Base-by-base conservation (phyloP, 202 grass and related monocot species). In the Carex arenaria region DNA sequence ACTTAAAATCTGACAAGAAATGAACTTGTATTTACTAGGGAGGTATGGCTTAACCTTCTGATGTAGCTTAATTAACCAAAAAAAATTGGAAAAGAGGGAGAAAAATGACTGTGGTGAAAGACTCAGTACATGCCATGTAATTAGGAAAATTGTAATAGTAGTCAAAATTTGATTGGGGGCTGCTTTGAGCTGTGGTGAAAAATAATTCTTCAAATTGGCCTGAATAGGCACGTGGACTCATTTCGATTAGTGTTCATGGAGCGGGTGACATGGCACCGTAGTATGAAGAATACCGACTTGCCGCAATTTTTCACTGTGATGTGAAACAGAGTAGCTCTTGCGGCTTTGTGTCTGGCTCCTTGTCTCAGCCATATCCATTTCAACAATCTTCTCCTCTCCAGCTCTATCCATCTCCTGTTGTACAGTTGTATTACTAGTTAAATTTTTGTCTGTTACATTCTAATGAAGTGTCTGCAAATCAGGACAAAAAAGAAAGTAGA, bases 111-210 rank as follows among this genome's bases (percentile, higher is more conserved):
- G 26, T 1, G 26, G 26, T 26, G 26, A 26, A 26, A 26, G 96
- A 99, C 88, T 99, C 84, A 0, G 96, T 99, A 81, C 96, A 92
- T 14, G 91, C 87, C 96, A 99, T 99, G 85, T 99, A 99, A 86
- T 85, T 92, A 36, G 91, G 91, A 78, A 85, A 90, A 76, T 83
- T 36, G 47, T 86, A 87, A 42, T 88, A 70, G 42, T 78, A 45
- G 45, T 80, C 68, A 68, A 85, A 68, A 43, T 66, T 84, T 72
- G 86, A 75, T 34, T 89, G 84, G 2, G 93, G 96, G 81, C 91
- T 98, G 88, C 85, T 90, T 75, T 81, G 77, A 51, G 87, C 92
- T 59, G 89, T 93, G 17, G 61, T 74, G 76, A 92, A 78, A 36
- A 89, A 80, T 5, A 89, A 64, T 34, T 92, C 95, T 63, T 95